phyloP scores from a whole-genome alignment of 2,329 filamentous ascomycete species.

The Xylariaceae sp. region DNA sequence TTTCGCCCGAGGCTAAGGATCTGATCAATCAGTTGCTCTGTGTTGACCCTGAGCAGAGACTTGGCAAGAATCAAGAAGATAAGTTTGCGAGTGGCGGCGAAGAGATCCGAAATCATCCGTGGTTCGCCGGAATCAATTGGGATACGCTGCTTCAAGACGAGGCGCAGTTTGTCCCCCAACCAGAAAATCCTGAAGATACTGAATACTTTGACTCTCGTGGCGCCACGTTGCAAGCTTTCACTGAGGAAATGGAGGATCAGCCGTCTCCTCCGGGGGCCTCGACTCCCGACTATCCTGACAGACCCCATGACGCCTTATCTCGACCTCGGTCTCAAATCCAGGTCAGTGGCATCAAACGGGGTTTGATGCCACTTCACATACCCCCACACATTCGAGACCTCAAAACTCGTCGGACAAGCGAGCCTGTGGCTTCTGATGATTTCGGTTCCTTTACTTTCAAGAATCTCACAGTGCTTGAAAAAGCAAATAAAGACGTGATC shows the following conservation, averaged over 20 bases:
- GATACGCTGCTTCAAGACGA: conserved; percentile 88
- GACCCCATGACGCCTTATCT: conserved; percentile 91
- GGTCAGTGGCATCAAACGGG: conserved; percentile 80
- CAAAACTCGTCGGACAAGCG: conserved; percentile 81
- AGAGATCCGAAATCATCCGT: conserved; percentile 83
- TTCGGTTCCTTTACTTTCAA: conserved; percentile 98
- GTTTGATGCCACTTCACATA: conserved; percentile 91
- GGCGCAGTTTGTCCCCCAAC: conserved; percentile 87
- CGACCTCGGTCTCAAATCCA: conserved; percentile 70
- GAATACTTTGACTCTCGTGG: conserved; percentile 95
- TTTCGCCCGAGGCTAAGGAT: conserved; percentile 85
- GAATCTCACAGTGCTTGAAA: conserved; percentile 91
- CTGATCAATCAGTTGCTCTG: conserved; percentile 90
- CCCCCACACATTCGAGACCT: conserved; percentile 92
- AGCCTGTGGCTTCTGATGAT: conserved; percentile 82
- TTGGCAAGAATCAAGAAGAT: conserved; percentile 81
- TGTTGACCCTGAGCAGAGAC: conserved; percentile 70
- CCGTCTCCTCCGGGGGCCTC: conserved; percentile 66
- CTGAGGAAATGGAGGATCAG: conserved; percentile 91
- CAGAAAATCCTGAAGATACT: conserved; percentile 92
- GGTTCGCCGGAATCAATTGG: conserved; percentile 88
- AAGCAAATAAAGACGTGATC: conserved; percentile 98
- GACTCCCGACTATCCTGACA: conserved; percentile 72
- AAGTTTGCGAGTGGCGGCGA: conserved; percentile 79
- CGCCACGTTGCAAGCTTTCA: conserved; percentile 85